phyloP scores from a whole-genome alignment of 2,329 filamentous ascomycete genomes.

The Fusarium musae region DNA sequence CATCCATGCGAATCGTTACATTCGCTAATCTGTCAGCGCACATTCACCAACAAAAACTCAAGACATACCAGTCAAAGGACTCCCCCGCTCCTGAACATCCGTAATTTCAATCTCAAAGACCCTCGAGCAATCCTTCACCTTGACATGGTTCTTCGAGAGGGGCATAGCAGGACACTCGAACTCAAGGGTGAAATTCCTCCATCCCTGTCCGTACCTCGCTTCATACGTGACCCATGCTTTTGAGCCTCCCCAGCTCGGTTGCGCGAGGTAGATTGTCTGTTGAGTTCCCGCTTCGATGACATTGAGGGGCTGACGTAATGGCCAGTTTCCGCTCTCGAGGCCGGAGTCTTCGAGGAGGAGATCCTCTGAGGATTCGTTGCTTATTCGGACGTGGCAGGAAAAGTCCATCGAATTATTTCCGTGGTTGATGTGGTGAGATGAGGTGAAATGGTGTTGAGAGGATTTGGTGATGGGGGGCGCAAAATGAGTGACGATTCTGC shows the following conservation, averaged over 20 bases:
- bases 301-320: constrained; percentile 28
- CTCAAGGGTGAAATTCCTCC: constrained; percentile 26
- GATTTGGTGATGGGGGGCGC: not conserved
- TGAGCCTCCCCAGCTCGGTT: constrained; percentile 23
- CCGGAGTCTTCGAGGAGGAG: constrained; percentile 28
- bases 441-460: too few relatives aligned
- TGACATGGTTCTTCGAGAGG: constrained; percentile 12
- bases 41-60: rapidly evolving
- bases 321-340: constrained; percentile 19
- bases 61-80: constrained; percentile 11
- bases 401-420: constrained; percentile 10
- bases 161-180: constrained; percentile 27
- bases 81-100: constrained; percentile 16
- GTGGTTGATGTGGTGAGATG: not conserved
- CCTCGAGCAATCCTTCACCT: constrained; percentile 5
- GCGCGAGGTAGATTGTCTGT: constrained; percentile 19
- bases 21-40: constrained; percentile 1
- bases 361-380: constrained; percentile 17
- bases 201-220: constrained; percentile 8
- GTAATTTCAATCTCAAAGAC: constrained; percentile 18
- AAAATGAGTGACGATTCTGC: not conserved
- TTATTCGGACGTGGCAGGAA: constrained; percentile 21
- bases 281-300: constrained; percentile 19
- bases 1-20: constrained; percentile 15
- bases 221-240: constrained; percentile 27